These are phyloP conservation scores for Suhomyces ambrosiae DNA, from an alignment of 1,139 yeast species.

Conservation along the genomic window DNA sequence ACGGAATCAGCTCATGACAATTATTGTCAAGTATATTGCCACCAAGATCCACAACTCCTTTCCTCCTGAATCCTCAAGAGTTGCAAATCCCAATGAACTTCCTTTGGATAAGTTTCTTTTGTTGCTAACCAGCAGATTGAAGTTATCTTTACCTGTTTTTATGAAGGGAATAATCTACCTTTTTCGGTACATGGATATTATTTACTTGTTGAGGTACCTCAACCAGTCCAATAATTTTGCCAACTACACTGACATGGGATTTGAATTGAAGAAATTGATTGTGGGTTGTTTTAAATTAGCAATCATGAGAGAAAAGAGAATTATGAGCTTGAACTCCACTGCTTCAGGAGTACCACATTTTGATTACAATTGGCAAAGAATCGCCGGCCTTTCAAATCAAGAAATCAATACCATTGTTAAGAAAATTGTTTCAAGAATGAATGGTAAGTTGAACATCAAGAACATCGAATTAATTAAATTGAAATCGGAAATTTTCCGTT, in stretches of 20 bases:
- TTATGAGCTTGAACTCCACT: slow-evolving; percentile 11
- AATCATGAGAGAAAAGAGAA: slow-evolving; percentile 34
- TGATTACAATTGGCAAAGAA: slow-evolving; percentile 31
- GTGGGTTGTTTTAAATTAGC: slow-evolving; percentile 49
- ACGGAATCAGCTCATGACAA: slow-evolving; percentile 42
- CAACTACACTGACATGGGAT: slow-evolving; percentile 44
- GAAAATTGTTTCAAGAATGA: slow-evolving; percentile 43
- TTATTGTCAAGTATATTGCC: slow-evolving; percentile 47
- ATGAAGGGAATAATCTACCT: slow-evolving; percentile 48
- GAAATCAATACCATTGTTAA: slow-evolving; percentile 42
- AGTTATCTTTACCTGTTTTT: slow-evolving; percentile 39
- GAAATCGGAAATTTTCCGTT: slow-evolving; percentile 45
- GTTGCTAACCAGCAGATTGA: slow-evolving; percentile 42
- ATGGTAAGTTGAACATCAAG: slow-evolving; percentile 46
- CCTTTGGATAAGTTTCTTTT: slow-evolving; percentile 47
- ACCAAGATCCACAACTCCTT: slow-evolving; percentile 49
- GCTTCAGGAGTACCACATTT: slow-evolving; percentile 3
- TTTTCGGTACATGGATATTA: slow-evolving; percentile 53
- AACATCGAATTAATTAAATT: slow-evolving; percentile 41
- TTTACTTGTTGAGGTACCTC: slow-evolving; percentile 48
- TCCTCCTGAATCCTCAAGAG: slow-evolving; percentile 41
- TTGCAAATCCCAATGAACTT: slow-evolving; percentile 31
- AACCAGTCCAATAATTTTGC: slow-evolving; percentile 50
- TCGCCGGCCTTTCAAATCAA: slow-evolving; percentile 42
- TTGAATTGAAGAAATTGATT: slow-evolving; percentile 45